Percentiles rank a stretch among this genome's conserved stretches.
Evolutionary conservation across 176 grass and related monocot genomes (phyloP).

Genomic region (Thinopyrum elongatum): DNA sequence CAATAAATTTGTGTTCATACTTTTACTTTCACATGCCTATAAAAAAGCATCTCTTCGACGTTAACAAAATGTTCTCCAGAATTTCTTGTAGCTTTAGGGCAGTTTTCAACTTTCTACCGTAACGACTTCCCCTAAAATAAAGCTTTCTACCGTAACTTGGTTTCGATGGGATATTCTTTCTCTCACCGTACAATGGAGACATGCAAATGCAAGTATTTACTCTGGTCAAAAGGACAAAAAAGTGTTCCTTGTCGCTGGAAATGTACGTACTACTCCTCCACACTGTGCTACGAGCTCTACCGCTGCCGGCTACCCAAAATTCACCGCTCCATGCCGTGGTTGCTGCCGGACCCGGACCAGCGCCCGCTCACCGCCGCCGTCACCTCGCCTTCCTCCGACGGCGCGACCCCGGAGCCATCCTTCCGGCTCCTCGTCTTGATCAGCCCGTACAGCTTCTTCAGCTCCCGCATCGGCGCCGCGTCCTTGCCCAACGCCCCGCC

Average conservation of each 20-base stretch:
- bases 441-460: constrained; percentile 86
- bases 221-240: neutral
- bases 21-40: too few relatives aligned
- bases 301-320: neutral
- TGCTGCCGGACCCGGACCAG: neutral
- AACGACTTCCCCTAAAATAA: too few relatives aligned
- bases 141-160: too few relatives aligned
- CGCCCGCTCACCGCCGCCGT: constrained; percentile 32
- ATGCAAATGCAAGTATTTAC: too few relatives aligned
- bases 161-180: too few relatives aligned
- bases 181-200: too few relatives aligned
- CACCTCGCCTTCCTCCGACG: constrained; percentile 18
- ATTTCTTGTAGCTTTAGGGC: too few relatives aligned
- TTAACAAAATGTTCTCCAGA: too few relatives aligned
- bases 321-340: constrained; percentile 52
- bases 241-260: neutral
- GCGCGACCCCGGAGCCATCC: constrained; percentile 41
- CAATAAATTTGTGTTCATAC: too few relatives aligned
- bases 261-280: neutral
- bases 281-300: neutral
- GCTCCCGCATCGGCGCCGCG: constrained; percentile 61
- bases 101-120: too few relatives aligned
- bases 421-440: constrained; percentile 69
- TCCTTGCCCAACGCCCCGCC: constrained; percentile 48
- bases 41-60: too few relatives aligned